Evolutionary conservation across 2,329 filamentous ascomycete genomes (phyloP), one percentile per base, ranked within the genome.

Genomic region (Mycogone perniciosa): DNA sequence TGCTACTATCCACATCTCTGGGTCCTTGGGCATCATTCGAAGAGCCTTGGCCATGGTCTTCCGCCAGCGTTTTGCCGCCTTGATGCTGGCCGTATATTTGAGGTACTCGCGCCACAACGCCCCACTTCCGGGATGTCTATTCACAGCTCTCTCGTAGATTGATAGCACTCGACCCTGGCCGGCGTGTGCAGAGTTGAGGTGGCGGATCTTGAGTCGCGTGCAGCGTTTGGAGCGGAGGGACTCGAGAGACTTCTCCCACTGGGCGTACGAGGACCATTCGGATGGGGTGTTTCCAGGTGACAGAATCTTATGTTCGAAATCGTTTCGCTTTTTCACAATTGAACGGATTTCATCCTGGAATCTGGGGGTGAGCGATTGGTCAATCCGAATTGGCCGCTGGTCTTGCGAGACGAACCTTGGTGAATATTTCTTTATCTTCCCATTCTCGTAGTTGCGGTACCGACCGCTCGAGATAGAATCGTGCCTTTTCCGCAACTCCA

Each of bases 371-470:
- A 38, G 31, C 48, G 37, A 37, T 31, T 35, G 30, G 31, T n/a
- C 26, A 6, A 31, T 8, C n/a, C 4, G 31, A 27, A 10, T 44
- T 31, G 11, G 11, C 33, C 5, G 6, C 7, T 34, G 46, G 10
- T 44, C 37, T 37, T 9, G 30, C 4, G 42, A 20, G n/a, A 41
- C 70, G 33, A 68, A 88, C 88, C 73, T 86, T 84, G 54, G 79
- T 82, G 72, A 99, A 99, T 60, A 99, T 87, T 61, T 89, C 85
- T 69, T 96, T 96, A 58, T 88, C 82, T 70, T 95, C 88, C 68
- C 89, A 95, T 62, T 96, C 90, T 56, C 90, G 89, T 51, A 99
- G 80, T 68, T 97, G 91, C 11, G 91, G 89, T 40, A 96, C 88
- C 2, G 88, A 86, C 60, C 92, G 86, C 74, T 99, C 93, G 57